Conservation (phyloP, 768 basidiomycete species). For the Boletus barrowsii region DNA sequence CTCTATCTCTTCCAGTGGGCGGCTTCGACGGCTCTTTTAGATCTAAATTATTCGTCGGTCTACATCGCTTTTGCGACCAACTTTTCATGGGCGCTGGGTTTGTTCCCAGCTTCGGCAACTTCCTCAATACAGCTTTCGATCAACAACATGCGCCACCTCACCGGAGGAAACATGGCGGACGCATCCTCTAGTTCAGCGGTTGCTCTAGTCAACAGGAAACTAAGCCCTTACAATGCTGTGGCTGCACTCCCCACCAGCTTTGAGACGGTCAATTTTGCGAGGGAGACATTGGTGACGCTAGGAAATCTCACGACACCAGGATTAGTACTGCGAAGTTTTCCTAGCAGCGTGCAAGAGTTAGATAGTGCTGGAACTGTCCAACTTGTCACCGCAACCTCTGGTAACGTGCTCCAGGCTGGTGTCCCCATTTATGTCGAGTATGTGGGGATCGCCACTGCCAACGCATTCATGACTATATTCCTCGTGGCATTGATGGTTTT, state of each 20-base stretch:
- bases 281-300: constrained; percentile 11
- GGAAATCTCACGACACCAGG: constrained; percentile 9
- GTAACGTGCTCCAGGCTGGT: constrained; percentile 73
- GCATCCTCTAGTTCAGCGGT: constrained; percentile 58
- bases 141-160: constrained; percentile 75
- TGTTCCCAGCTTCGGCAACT: constrained; percentile 53
- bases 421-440: constrained; percentile 80
- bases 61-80: constrained; percentile 83
- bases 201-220: constrained; percentile 73
- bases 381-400: constrained; percentile 58
- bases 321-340: constrained; percentile 2
- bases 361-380: constrained; percentile 43
- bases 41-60: constrained; percentile 82
- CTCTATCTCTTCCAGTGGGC: constrained; percentile 84
- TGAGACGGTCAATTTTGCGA: not conserved
- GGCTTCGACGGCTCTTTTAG: constrained; percentile 72
- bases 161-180: constrained; percentile 72
- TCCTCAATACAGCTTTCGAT: constrained; percentile 74
- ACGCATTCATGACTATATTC: constrained; percentile 91
- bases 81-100: constrained; percentile 84
- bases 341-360: constrained; percentile 26
- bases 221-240: constrained; percentile 70
- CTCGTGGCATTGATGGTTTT: constrained; percentile 65
- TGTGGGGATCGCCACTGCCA: constrained; percentile 75
- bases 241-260: not conserved